Evolutionary conservation across 495 filamentous ascomycete genomes (phyloP).

Genomic region (Achaetomiella virescens): DNA sequence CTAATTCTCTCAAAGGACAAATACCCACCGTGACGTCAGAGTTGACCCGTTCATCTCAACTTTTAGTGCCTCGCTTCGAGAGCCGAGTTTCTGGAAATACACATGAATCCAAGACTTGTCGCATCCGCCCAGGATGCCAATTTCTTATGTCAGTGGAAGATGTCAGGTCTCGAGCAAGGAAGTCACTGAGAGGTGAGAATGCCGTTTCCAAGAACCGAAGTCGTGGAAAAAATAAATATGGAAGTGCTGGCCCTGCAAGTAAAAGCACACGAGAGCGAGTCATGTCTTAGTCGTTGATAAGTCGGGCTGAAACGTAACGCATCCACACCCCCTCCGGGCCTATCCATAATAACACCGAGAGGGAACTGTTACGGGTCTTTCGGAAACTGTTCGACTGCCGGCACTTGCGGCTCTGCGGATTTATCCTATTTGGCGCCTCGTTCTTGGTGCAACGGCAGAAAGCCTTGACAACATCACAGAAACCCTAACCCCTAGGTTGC

Average conservation of each 20-base stretch:
- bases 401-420: constrained; percentile 1
- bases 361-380: background rate
- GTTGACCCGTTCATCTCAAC: no score
- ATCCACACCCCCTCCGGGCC: constrained; percentile 5
- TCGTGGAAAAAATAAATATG: background rate
- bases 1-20: no score
- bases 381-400: background rate
- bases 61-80: no score
- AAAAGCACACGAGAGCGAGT: constrained; percentile 4
- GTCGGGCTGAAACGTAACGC: background rate
- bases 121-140: no score
- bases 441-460: background rate
- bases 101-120: background rate
- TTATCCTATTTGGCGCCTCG: background rate
- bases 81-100: background rate
- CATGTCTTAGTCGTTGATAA: constrained; percentile 11
- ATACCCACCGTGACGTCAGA: no score
- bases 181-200: no score
- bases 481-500: no score
- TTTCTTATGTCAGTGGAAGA: no score
- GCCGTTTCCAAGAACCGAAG: background rate
- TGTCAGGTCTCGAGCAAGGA: no score
- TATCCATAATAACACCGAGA: constrained; percentile 24
- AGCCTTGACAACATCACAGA: no score
- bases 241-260: background rate